Base-by-base conservation (phyloP, 202 grass and related monocot genomes). In the Panicum hallii region DNA sequence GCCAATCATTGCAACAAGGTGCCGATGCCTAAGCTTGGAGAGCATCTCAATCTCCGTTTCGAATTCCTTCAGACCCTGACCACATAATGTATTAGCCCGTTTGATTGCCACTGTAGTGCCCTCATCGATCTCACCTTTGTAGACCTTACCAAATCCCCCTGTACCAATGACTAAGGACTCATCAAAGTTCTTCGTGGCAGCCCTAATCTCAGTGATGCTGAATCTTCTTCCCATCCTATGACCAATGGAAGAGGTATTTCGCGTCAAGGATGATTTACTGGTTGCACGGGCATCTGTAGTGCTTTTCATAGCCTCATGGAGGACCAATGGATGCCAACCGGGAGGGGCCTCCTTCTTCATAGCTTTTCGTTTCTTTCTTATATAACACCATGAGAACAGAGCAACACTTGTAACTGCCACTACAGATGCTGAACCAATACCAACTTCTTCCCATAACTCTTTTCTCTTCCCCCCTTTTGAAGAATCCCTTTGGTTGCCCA, bases 11-110 rank as follows among this genome's bases (percentile, higher is more conserved):
- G 97, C 84, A 45, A 99, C 97, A 79, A 99, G 92, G 75, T 99
- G 97, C 22, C 97, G 88, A 49, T 99, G 97, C 67, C 97, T 89
- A 82, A 96, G 93, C 82, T 99, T 99, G 38, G 97, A 99, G n/a
- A 99, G 87, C 93, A 99, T 96, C 82, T 96, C 91, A 42, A 96
- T 99, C 88, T 99, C 93, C 0, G 93, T 99, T 84, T 99, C 97
- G 49, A 99, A 99, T 84, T 96, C 97, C 77, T 92, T 95, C 62
- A 94, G 53, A 50, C 97, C 97, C 80, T 99, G 97, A 13, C 91
- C 91, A 28, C 89, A 92, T 75, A 89, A 82, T 84, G 84, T 82
- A 79, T 99, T 90, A 53, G 93, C 97, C 47, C 93, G 86, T 82
- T 99, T 99, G 50, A 99, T 87, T 4, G 97, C 97, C 17, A 99